phyloP scores from a whole-genome alignment of 2,329 filamentous ascomycete species.

The Penicillium sp. region DNA sequence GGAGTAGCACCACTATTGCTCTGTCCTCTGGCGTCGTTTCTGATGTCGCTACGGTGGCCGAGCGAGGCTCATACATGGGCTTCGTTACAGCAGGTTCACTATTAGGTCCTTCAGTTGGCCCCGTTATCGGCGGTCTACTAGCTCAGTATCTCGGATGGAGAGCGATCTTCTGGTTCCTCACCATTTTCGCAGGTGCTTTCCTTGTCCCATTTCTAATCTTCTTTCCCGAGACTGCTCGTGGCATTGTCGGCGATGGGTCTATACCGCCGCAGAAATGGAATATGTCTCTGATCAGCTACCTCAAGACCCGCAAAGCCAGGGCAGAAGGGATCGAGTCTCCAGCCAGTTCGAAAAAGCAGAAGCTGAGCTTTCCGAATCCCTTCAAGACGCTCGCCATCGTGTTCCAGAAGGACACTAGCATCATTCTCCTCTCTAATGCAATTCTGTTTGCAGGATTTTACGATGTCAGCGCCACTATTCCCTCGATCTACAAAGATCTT shows the following conservation, averaged over 20 bases:
- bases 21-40: conserved; percentile 42
- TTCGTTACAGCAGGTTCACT: conserved; percentile 35
- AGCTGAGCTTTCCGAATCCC: conserved; percentile 38
- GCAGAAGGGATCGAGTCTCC: conserved; percentile 10
- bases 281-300: conserved; percentile 32
- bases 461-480: conserved; percentile 41
- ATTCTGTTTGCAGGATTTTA: conserved; percentile 45
- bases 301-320: conserved; percentile 26
- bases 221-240: conserved; percentile 40
- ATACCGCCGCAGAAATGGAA: conserved; percentile 38
- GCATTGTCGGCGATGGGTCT: conserved; percentile 41
- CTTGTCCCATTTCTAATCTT: conserved; percentile 36
- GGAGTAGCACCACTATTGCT: conserved; percentile 43
- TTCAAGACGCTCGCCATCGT: conserved; percentile 37
- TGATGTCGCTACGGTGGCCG: conserved; percentile 39
- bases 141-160: conserved; percentile 41
- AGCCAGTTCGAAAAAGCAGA: conserved; percentile 14
- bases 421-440: conserved; percentile 40
- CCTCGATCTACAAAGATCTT: conserved; percentile 34
- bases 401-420: conserved; percentile 35
- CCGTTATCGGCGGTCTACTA: conserved; percentile 37
- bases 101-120: conserved; percentile 36
- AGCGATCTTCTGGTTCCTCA: conserved; percentile 50
- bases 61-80: conserved; percentile 44
- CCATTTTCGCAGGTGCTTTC: conserved; percentile 46